phyloP scores from a whole-genome alignment of 495 filamentous ascomycete genomes.

The Delitschia confertaspora region DNA sequence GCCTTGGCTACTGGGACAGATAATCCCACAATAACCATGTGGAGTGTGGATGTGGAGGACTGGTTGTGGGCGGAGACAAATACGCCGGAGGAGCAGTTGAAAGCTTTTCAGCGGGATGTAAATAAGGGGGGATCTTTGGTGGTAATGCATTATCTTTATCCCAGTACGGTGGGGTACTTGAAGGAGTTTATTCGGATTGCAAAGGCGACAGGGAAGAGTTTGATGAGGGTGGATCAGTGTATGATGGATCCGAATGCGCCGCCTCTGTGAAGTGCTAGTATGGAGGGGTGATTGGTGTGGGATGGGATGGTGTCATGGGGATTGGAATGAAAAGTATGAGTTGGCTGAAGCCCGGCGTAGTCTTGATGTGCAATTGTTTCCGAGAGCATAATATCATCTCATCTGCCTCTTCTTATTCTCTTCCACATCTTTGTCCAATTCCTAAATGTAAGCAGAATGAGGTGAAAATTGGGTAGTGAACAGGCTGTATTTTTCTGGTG shows the following conservation, averaged over 20 bases:
- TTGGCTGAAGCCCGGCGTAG: no score
- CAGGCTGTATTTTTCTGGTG: no score
- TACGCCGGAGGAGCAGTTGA: constrained; percentile 66
- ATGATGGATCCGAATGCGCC: constrained; percentile 62
- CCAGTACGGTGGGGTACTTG: constrained; percentile 58
- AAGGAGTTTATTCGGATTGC: constrained; percentile 60
- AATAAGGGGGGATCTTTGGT: constrained; percentile 60
- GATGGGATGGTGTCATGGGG: neutral
- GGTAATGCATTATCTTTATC: constrained; percentile 68
- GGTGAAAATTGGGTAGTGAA: no score
- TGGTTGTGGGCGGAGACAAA: constrained; percentile 59
- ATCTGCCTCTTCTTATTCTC: no score
- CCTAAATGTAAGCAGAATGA: no score
- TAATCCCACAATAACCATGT: constrained; percentile 55
- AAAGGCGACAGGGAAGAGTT: constrained; percentile 53
- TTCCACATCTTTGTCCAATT: no score
- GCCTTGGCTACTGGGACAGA: constrained; percentile 38
- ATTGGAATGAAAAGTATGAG: neutral
- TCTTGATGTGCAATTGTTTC: no score
- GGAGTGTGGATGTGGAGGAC: constrained; percentile 72
- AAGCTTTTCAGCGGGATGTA: constrained; percentile 62
- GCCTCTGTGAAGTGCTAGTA: constrained; percentile 44
- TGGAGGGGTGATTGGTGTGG: neutral
- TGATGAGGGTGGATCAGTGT: constrained; percentile 77
- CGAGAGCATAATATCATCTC: no score